A percentile compares a stretch with the other conserved stretches of the same genome.
These are phyloP conservation scores for Lachnellula willkommii DNA, from an alignment of 2,329 filamentous ascomycete species.

Conservation along the genomic window DNA sequence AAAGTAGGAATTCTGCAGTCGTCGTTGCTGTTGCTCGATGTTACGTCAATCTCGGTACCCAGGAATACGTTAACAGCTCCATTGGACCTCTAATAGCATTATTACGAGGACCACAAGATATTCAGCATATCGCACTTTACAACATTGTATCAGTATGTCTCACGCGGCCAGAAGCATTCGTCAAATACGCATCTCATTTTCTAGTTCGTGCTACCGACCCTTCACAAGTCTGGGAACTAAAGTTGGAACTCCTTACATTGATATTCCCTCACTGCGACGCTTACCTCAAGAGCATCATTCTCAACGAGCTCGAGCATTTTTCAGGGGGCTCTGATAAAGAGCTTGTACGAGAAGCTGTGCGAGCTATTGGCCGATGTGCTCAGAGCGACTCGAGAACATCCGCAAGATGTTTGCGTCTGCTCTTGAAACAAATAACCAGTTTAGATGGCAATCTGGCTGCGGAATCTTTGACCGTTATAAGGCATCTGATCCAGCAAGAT, in stretches of 20 bases:
- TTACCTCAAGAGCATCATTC: conserved; percentile 75
- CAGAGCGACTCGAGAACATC: conserved; percentile 69
- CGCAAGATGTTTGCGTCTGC: conserved; percentile 71
- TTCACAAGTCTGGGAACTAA: conserved; percentile 79
- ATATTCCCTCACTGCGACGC: conserved; percentile 78
- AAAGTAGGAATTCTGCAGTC: conserved; percentile 89
- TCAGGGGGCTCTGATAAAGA: conserved; percentile 68
- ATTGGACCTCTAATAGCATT: conserved; percentile 83
- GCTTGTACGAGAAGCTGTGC: conserved; percentile 81
- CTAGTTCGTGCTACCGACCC: conserved; percentile 75
- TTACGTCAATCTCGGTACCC: conserved; percentile 78
- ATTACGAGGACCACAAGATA: conserved; percentile 76
- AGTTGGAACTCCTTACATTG: conserved; percentile 84
- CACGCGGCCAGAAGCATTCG: conserved; percentile 69
- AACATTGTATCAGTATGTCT: conserved; percentile 94
- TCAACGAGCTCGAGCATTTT: conserved; percentile 93
- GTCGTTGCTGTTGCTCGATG: conserved; percentile 81
- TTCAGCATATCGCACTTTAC: conserved; percentile 83
- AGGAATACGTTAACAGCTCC: conserved; percentile 66
- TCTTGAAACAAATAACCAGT: conserved; percentile 83
- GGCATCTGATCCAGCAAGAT: conserved; percentile 90
- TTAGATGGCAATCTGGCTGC: conserved; percentile 83
- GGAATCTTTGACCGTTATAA: conserved; percentile 89
- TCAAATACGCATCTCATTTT: conserved; percentile 84
- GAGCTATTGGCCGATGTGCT: conserved; percentile 89